Base-by-base conservation (phyloP, 176 grass and related monocot species). In the Triticum turgidum region DNA sequence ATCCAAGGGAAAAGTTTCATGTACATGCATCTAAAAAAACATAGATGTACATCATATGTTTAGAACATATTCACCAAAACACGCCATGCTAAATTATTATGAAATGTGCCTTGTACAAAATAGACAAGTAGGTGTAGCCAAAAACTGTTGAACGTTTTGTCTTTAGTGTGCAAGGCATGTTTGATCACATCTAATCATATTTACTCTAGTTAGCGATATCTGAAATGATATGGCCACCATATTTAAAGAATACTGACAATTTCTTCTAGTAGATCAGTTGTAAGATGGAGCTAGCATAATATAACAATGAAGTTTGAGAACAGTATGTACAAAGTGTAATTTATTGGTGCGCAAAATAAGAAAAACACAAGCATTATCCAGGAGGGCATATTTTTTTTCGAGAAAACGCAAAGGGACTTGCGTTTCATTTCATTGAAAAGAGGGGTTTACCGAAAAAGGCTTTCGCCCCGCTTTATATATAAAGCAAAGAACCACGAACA, bases 191-290 rank as follows among this genome's bases (percentile, higher is more conserved):
- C 67, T 38, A 38, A 37, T 35, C 7, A 73, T 22, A 73, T 41
- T 15, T 81, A 56, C 30, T 15, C 15, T 45, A 22, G 47, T 42
- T 73, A n/a, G 22, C 51, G 72, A 52, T 49, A 80, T 47, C 32
- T 56, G 61, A 85, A 84, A 56, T 34, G 32, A 24, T 80, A 73
- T 17, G 33, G 78, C 41, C 32, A 73, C 30, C 45, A 65, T 17
- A 73, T 73, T 51, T 56, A 88, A 49, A 71, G 51, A 83, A 70
- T 62, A 69, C 42, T 61, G 18, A 15, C 47, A 83, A 44, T 47
- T 13, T 77, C 17, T 24, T 88, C 54, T 24, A 25, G 27, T 69
- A 69, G 15, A 44, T 69, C 22, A 68, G 12, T 69, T 67, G 63
- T 78, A 49, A 69, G 30, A 77, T 45, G 15, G 35, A 83, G 49